Conservation (phyloP, 805 yeast genomes). For the Zygosaccharomyces gambellarensis region DNA sequence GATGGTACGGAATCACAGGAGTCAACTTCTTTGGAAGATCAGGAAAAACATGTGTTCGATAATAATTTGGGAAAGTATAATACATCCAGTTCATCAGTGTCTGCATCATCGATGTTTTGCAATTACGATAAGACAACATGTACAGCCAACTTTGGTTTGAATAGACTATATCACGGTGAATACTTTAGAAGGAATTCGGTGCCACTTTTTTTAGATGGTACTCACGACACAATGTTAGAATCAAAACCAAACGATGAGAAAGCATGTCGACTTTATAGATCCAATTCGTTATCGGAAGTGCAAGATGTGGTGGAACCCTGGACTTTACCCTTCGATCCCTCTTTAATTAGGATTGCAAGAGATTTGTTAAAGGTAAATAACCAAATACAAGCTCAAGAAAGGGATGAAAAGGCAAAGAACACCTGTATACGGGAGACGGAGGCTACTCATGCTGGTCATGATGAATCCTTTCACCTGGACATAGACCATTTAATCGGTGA, state of each 20-base stretch:
- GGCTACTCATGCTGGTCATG: constrained; percentile 5
- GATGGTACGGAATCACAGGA: constrained; percentile 9
- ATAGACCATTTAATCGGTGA: constrained; percentile 12
- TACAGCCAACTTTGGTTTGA: constrained; percentile 13
- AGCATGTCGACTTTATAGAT: constrained; percentile 14
- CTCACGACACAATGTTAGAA: constrained; percentile 6
- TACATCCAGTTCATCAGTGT: constrained; percentile 22
- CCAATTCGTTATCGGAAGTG: constrained; percentile 24
- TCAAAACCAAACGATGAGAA: constrained; percentile 1
- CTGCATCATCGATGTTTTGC: constrained; percentile 26
- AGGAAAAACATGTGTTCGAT: constrained; percentile 12
- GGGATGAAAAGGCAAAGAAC: constrained; percentile 10
- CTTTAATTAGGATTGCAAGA: constrained; percentile 29
- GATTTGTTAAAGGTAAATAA: constrained; percentile 22
- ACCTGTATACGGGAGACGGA: constrained; percentile 3
- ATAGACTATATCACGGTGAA: constrained; percentile 25
- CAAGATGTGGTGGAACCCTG: constrained; percentile 27
- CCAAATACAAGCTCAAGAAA: constrained; percentile 12
- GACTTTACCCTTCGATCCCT: constrained; percentile 32
- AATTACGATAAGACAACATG: constrained; percentile 24
- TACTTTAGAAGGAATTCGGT: constrained; percentile 27
- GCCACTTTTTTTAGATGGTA: constrained; percentile 16
- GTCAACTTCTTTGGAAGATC: constrained; percentile 11
- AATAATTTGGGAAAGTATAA: constrained; percentile 12
- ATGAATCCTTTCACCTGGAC: not conserved